These are phyloP conservation scores for Ophiostoma sp. DNA, from an alignment of 2,329 filamentous ascomycete genomes.

Conservation along the genomic window DNA sequence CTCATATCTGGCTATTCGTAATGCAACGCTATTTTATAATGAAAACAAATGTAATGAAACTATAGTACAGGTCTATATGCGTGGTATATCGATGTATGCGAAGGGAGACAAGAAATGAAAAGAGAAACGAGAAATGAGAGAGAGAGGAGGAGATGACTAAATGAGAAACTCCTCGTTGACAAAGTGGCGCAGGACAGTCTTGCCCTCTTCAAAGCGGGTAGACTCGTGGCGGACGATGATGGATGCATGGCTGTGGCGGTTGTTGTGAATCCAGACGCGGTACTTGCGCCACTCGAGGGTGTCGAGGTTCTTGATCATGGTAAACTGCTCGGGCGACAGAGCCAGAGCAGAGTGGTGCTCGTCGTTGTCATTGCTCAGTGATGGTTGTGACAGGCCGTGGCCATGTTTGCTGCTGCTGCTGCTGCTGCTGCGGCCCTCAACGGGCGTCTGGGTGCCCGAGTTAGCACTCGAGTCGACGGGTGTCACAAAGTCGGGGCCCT, in stretches of 20 bases:
- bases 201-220: constrained; percentile 67
- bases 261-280: constrained; percentile 69
- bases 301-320: constrained; percentile 75
- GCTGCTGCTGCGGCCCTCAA: not conserved
- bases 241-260: constrained; percentile 78
- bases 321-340: constrained; percentile 72
- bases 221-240: constrained; percentile 75
- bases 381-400: constrained; percentile 17
- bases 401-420: constrained; percentile 10
- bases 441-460: not conserved
- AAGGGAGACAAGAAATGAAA: not conserved
- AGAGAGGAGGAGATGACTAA: constrained; percentile 31
- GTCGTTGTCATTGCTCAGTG: not conserved
- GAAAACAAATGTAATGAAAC: not conserved
- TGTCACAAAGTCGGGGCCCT: constrained; percentile 66
- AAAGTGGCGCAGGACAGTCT: constrained; percentile 75
- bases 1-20: not conserved
- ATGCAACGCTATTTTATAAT: not conserved
- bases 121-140: not conserved
- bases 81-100: not conserved
- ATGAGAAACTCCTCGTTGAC: constrained; percentile 66
- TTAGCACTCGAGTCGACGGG: constrained; percentile 35
- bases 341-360: constrained; percentile 57
- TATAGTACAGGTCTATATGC: constrained; percentile 6
- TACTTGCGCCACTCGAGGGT: constrained; percentile 59